phyloP scores from a whole-genome alignment of 2,329 filamentous ascomycete genomes.

The Alternaria novae-zelandiae region DNA sequence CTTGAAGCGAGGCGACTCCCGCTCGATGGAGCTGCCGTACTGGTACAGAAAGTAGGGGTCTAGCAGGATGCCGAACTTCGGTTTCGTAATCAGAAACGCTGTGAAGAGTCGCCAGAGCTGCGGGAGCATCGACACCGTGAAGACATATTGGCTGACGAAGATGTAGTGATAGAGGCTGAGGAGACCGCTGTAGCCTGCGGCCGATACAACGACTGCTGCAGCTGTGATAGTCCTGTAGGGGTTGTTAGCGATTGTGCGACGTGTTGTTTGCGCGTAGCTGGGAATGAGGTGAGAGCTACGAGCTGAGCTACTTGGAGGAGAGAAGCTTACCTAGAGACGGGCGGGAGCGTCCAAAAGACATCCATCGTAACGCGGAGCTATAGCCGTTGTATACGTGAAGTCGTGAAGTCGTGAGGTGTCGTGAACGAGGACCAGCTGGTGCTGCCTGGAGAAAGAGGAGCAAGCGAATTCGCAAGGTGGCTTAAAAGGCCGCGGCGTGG shows the following conservation, averaged over 20 bases:
- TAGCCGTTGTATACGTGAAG: constrained; percentile 24
- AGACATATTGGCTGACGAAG: constrained; percentile 61
- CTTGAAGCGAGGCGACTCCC: constrained; percentile 71
- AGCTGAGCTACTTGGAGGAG: not conserved
- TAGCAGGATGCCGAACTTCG: constrained; percentile 65
- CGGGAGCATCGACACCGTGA: constrained; percentile 60
- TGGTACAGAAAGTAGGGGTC: constrained; percentile 82
- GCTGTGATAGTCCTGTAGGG: constrained; percentile 70
- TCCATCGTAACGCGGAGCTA: constrained; percentile 56
- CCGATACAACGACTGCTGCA: constrained; percentile 67
- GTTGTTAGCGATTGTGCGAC: constrained; percentile 50
- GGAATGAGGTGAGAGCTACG: not conserved
- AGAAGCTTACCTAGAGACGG: constrained; percentile 67
- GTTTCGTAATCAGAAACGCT: constrained; percentile 65
- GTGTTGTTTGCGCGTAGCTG: not conserved
- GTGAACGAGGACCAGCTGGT: constrained; percentile 40
- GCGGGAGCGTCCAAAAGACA: constrained; percentile 69
- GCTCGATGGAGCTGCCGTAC: constrained; percentile 78
- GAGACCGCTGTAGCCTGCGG: constrained; percentile 65
- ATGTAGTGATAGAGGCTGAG: constrained; percentile 60
- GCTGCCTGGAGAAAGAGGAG: constrained; percentile 42
- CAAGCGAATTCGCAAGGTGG: constrained; percentile 23
- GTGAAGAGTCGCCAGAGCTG: constrained; percentile 66
- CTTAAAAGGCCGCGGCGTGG: constrained; percentile 16
- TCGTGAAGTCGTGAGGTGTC: constrained; percentile 6